Evolutionary conservation across 345 rosid genomes (phyloP).

Genomic region (Eucalyptus marginata): DNA sequence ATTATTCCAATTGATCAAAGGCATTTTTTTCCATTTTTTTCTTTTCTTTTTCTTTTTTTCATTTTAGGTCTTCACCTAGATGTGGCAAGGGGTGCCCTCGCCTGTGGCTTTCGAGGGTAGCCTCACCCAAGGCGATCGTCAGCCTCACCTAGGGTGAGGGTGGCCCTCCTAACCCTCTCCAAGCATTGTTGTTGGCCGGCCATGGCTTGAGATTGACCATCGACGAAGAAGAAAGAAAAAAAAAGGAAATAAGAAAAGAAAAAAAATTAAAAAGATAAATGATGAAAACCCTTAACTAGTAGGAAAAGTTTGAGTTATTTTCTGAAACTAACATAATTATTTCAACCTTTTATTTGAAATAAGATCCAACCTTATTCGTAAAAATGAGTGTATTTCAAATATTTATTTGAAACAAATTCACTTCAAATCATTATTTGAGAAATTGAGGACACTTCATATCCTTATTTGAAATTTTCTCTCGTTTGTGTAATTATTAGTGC

Average conservation of each 20-base stretch:
- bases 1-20: too few relatives aligned
- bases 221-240: accelerated
- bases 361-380: accelerated
- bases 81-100: accelerated
- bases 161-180: not conserved
- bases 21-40: too few relatives aligned
- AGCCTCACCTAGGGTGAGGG: too few relatives aligned
- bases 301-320: too few relatives aligned
- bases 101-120: accelerated
- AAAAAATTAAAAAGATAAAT: too few relatives aligned
- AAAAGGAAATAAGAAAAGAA: accelerated
- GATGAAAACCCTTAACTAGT: accelerated
- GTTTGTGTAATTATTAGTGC: not conserved
- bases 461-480: accelerated
- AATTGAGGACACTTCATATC: accelerated
- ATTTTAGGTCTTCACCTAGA: too few relatives aligned
- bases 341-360: accelerated
- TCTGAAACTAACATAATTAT: accelerated
- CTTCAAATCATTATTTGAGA: accelerated
- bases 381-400: accelerated
- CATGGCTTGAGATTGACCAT: not conserved
- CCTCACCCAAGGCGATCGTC: too few relatives aligned
- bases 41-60: too few relatives aligned
- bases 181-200: accelerated
- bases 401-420: accelerated